Base-by-base conservation (phyloP, 2,329 filamentous ascomycete species). In the Zymoseptoria pseudotritici region DNA sequence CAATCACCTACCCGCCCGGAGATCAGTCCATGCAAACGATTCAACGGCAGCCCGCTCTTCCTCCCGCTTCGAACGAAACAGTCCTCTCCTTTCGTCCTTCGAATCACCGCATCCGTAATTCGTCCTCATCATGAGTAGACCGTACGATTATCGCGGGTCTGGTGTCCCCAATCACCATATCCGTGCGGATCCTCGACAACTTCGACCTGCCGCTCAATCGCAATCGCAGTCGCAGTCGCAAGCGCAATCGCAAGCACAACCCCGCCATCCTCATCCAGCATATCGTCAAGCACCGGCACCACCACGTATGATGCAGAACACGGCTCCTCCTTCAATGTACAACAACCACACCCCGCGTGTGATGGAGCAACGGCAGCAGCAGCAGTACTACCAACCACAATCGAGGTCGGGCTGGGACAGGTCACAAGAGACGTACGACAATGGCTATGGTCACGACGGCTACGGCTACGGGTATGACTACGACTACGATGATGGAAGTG, bases 401-500 rank as follows among this genome's bases (percentile, higher is more conserved):
- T 55, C 53, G 31, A 17, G 36, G 4, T 42, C 36, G 13, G 56
- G 61, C 22, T 58, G 62, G 56, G 63, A 67, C 10, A 56, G 55
- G 5, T 63, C 63, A 29, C 63, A 67, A 53, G 61, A 64, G 53
- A 49, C 67, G 52, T 70, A 70, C 50, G 67, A 71, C 29, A 67
- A 60, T 53, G 67, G 56, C 5, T 70, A 69, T 56, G 67, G 62
- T 50, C 62, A 63, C 24, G 52, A 49, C 21, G 21, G 21, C 22
- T 65, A 65, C 21, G 59, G 59, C 31, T 65, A 64, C 50, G 17
- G 20, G 4, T 52, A 52, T 22, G 50, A 52, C 51, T 53, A 53
- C 21, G 26, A 26, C 73, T 83, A 87, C 67, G 96, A 96, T 68
- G 91, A 91, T 13, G 90, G 89, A 17, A 96, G 96, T 73, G 83